Conservation (phyloP, 2,329 filamentous ascomycete genomes). For the Fusarium sulawesiense region DNA sequence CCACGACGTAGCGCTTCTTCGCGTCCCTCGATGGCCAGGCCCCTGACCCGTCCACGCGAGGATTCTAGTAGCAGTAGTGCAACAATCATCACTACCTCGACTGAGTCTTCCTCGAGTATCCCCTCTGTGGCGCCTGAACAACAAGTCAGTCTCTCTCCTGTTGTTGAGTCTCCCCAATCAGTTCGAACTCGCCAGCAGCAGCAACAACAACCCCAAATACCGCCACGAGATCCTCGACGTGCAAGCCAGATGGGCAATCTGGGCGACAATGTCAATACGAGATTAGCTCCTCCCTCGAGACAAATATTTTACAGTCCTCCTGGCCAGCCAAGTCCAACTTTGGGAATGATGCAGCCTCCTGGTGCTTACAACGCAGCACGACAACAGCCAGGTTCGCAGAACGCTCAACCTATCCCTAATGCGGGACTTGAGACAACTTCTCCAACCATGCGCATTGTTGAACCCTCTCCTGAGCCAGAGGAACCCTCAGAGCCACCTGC, state of each 20-base stretch:
- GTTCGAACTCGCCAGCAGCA: slow-evolving; percentile 47
- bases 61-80: slow-evolving; percentile 51
- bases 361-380: slow-evolving; percentile 11
- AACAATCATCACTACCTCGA: slow-evolving; percentile 49
- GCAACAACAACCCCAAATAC: slow-evolving; percentile 44
- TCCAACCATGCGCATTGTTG: slow-evolving; percentile 54
- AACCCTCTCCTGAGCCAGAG: slow-evolving; percentile 50
- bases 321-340: slow-evolving; percentile 57
- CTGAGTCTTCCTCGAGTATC: slow-evolving; percentile 41
- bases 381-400: slow-evolving; percentile 6
- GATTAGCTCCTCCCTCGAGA: slow-evolving; percentile 48
- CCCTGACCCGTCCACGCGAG: slow-evolving; percentile 40
- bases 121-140: slow-evolving; percentile 35
- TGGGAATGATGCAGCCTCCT: slow-evolving; percentile 50
- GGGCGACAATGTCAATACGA: slow-evolving; percentile 24
- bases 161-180: slow-evolving; percentile 59
- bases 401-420: slow-evolving; percentile 31
- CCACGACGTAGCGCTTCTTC: slow-evolving; percentile 37
- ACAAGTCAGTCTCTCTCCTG: slow-evolving; percentile 58
- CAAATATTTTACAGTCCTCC: slow-evolving; percentile 51
- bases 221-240: slow-evolving; percentile 38
- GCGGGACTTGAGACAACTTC: slow-evolving; percentile 45
- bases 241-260: slow-evolving; percentile 26
- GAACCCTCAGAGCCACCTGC: slow-evolving; percentile 33
- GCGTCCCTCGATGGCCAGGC: slow-evolving; percentile 38